These are phyloP conservation scores for Apiotrichum mycotoxinovorans DNA, from an alignment of 1,284 basidiomycete genomes.

Conservation along the genomic window DNA sequence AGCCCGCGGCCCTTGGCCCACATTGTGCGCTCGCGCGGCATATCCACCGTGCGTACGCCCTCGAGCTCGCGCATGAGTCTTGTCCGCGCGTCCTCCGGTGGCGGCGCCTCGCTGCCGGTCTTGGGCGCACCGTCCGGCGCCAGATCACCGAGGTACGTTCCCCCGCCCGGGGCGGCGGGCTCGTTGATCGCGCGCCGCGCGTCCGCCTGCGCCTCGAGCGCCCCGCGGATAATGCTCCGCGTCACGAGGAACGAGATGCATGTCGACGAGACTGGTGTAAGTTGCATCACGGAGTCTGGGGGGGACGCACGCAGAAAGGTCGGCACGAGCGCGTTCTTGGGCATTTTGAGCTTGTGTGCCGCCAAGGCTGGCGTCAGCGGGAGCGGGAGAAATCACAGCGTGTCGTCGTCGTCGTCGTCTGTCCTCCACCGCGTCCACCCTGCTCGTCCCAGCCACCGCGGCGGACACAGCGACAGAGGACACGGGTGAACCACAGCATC, in stretches of 20 bases:
- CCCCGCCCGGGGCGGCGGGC: constrained; percentile 1
- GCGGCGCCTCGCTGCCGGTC: not conserved
- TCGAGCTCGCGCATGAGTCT: not conserved
- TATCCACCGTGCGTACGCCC: not conserved
- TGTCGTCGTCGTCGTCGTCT: too few species aligned
- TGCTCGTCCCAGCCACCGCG: not conserved
- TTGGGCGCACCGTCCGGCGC: not conserved
- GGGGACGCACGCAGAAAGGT: constrained; percentile 29
- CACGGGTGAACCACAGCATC: too few species aligned
- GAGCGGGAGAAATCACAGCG: too few species aligned
- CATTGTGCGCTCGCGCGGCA: constrained; percentile 20
- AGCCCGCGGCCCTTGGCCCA: constrained; percentile 31
- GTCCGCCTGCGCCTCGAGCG: constrained; percentile 17
- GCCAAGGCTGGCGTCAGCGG: constrained; percentile 15
- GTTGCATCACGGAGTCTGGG: not conserved
- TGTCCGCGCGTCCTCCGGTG: not conserved
- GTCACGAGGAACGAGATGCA: constrained; percentile 29
- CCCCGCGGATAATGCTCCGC: constrained; percentile 18
- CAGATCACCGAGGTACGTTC: not conserved
- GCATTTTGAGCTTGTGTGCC: constrained; percentile 12
- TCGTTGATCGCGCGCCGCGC: not conserved
- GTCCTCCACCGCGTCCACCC: too few species aligned
- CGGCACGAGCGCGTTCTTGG: constrained; percentile 25
- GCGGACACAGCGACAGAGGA: too few species aligned
- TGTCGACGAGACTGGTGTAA: constrained; percentile 26